These are phyloP conservation scores for Elsinoe fawcettii DNA, from an alignment of 2,329 filamentous ascomycete species.

Conservation along the genomic window DNA sequence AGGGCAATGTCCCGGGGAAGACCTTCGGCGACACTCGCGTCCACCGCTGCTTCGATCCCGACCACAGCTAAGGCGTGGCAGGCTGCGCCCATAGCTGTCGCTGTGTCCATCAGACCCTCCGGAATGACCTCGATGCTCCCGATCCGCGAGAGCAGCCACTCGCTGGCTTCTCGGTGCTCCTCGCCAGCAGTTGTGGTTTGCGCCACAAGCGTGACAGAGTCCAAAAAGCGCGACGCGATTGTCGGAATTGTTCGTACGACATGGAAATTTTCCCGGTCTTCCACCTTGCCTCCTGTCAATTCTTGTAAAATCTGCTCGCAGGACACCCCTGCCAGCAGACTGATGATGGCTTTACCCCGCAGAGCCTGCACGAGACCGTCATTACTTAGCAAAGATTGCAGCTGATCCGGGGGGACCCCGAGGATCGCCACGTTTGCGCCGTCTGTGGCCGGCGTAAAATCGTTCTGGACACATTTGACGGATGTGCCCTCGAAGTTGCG, in stretches of 20 bases:
- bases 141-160: conserved; percentile 18
- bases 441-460: conserved; percentile 14
- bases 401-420: conserved; percentile 20
- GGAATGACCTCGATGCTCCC: conserved; percentile 20
- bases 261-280: conserved; percentile 15
- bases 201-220: conserved; percentile 22
- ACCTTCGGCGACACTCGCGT: conserved; percentile 23
- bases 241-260: conserved; percentile 22
- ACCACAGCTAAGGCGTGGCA: conserved; percentile 24
- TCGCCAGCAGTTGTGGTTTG: conserved; percentile 15
- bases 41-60: conserved; percentile 23
- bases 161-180: background rate
- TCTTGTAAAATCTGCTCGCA: conserved; percentile 19
- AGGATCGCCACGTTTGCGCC: conserved; percentile 20
- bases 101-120: conserved; percentile 22
- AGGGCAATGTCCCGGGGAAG: conserved; percentile 21
- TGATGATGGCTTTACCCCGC: conserved; percentile 20
- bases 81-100: conserved; percentile 23
- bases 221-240: conserved; percentile 19
- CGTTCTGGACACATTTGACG: background rate
- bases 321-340: conserved; percentile 21
- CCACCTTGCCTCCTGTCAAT: background rate
- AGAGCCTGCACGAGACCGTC: conserved; percentile 17
- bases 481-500: background rate
- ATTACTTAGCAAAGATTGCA: conserved; percentile 16